phyloP scores from a whole-genome alignment of 805 yeast genomes.

The Spathaspora boniae region DNA sequence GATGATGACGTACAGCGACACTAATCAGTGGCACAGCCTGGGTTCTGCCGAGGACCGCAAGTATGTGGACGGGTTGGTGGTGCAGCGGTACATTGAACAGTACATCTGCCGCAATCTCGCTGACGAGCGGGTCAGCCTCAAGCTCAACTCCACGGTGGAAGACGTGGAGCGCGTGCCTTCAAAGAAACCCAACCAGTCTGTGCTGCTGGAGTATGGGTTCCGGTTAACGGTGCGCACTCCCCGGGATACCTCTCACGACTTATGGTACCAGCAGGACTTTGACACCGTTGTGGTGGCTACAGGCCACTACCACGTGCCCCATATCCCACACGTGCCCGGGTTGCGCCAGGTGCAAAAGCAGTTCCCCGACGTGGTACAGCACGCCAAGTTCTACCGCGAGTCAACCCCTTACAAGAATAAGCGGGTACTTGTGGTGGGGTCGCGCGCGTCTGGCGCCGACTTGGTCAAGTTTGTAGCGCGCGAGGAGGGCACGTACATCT shows the following conservation, averaged over 20 bases:
- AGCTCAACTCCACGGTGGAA: slow-evolving; percentile 36
- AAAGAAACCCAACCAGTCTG: no score
- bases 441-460: slow-evolving; percentile 26
- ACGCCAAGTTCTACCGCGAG: slow-evolving; percentile 42
- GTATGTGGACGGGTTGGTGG: slow-evolving; percentile 25
- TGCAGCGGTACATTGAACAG: slow-evolving; percentile 24
- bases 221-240: slow-evolving; percentile 18
- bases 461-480: slow-evolving; percentile 23
- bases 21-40: slow-evolving; percentile 30
- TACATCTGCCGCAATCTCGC: slow-evolving; percentile 21
- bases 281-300: slow-evolving; percentile 44
- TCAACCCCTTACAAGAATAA: slow-evolving; percentile 28
- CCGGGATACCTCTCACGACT: slow-evolving; percentile 19
- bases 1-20: slow-evolving; percentile 45
- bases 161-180: slow-evolving; percentile 22
- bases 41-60: slow-evolving; percentile 17
- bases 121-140: slow-evolving; percentile 20
- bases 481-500: slow-evolving; percentile 17
- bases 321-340: slow-evolving; percentile 42
- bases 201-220: slow-evolving; percentile 16
- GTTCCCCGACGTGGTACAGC: slow-evolving; percentile 33
- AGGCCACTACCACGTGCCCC: slow-evolving; percentile 49
- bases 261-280: slow-evolving; percentile 36
- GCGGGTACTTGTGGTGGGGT: slow-evolving; percentile 25
- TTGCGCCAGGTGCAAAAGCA: slow-evolving; percentile 28